phyloP scores from a whole-genome alignment of 768 basidiomycete genomes.

The Galerina marginata region DNA sequence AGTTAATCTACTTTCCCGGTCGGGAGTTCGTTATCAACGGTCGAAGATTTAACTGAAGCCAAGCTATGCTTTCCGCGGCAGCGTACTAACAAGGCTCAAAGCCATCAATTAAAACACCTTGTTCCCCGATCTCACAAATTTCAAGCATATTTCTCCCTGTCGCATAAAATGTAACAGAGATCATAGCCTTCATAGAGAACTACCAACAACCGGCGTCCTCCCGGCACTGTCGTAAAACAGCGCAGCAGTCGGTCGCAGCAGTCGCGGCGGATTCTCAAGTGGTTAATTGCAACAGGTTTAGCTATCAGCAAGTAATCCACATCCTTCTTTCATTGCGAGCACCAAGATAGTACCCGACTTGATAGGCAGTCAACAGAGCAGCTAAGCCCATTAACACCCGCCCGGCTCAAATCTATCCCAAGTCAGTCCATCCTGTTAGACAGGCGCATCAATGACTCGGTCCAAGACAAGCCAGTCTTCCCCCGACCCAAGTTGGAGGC shows the following conservation, averaged over 20 bases:
- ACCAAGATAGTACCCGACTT: slow-evolving; percentile 33
- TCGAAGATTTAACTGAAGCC: too few relatives aligned
- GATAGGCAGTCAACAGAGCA: slow-evolving; percentile 11
- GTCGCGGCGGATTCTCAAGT: too few relatives aligned
- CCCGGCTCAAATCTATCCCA: slow-evolving; percentile 34
- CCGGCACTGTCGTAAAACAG: slow-evolving; percentile 5
- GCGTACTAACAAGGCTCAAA: slow-evolving; percentile 23
- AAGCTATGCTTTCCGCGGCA: too few relatives aligned
- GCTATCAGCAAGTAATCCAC: slow-evolving; percentile 48
- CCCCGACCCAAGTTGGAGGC: slow-evolving; percentile 24
- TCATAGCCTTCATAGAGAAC: slow-evolving; percentile 42
- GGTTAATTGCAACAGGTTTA: slow-evolving; percentile 11
- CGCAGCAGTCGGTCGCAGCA: slow-evolving; percentile 24
- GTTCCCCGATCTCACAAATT: slow-evolving; percentile 54
- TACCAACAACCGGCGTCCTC: slow-evolving; percentile 36
- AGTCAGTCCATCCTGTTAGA: slow-evolving; percentile 38
- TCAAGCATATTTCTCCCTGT: slow-evolving; percentile 37
- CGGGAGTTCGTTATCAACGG: too few relatives aligned
- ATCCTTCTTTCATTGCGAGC: slow-evolving; percentile 36
- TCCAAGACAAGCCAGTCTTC: slow-evolving; percentile 39
- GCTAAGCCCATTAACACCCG: slow-evolving; percentile 15
- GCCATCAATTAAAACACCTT: slow-evolving; percentile 42
- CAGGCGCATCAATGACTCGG: slow-evolving; percentile 40
- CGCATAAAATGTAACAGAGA: slow-evolving; percentile 34
- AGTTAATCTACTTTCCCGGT: too few relatives aligned